phyloP scores from a whole-genome alignment of 257 asterid species.

The Cruciata laevipes region DNA sequence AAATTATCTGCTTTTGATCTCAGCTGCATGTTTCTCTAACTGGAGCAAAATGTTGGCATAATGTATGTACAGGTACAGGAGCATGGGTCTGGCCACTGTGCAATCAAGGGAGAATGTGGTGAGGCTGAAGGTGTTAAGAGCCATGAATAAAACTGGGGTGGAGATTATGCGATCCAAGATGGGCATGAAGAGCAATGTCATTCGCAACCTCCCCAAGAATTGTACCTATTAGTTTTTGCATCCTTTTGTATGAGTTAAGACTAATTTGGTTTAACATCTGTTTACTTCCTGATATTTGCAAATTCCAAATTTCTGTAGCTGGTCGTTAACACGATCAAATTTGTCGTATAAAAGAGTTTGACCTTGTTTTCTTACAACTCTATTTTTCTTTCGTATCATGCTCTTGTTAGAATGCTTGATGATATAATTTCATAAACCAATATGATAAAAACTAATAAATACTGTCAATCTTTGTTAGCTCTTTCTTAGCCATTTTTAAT shows the following conservation, averaged over 20 bases:
- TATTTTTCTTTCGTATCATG: no score
- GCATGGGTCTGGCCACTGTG: conserved; percentile 89
- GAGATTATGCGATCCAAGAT: conserved; percentile 83
- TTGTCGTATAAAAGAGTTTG: no score
- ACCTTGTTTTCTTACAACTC: background rate
- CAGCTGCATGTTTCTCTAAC: background rate
- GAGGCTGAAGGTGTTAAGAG: conserved; percentile 73
- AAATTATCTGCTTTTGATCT: background rate
- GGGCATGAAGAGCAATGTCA: conserved; percentile 86
- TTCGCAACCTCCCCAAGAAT: conserved; percentile 86
- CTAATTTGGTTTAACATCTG: background rate
- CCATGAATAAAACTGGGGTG: conserved; percentile 63
- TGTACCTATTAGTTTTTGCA: conserved; percentile 40
- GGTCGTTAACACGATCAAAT: no score
- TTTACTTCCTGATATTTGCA: background rate
- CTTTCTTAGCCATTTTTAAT: no score
- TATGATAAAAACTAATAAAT: no score
- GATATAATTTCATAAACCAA: no score
- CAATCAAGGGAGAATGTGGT: conserved; percentile 63
- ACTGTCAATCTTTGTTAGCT: no score
- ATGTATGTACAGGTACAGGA: conserved; percentile 50
- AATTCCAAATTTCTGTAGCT: background rate
- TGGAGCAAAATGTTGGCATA: background rate
- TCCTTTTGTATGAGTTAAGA: background rate
- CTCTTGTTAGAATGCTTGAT: no score